Evolutionary conservation across 2,329 filamentous ascomycete species (phyloP).

Genomic region (Ascochyta fabae): DNA sequence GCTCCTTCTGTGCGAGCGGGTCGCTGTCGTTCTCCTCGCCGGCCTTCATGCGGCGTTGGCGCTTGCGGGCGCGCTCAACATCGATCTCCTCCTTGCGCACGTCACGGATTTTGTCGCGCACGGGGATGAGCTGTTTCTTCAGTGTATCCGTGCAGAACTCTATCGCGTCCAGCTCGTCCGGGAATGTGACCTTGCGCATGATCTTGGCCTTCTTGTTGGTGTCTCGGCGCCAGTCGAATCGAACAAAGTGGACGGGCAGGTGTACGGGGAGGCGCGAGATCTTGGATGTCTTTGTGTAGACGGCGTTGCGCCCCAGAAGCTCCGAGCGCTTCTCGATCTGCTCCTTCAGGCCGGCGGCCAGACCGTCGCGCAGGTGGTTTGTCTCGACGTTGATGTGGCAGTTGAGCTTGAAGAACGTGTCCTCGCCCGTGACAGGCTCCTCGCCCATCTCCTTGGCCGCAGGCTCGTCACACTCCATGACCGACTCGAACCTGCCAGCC

Average conservation of each 20-base stretch:
- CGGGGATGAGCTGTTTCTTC: slow-evolving; percentile 79
- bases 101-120: slow-evolving; percentile 96
- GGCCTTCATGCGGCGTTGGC: slow-evolving; percentile 75
- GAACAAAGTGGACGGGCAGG: slow-evolving; percentile 94
- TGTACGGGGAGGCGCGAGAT: slow-evolving; percentile 93
- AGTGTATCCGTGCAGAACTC: slow-evolving; percentile 96
- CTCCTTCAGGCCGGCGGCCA: slow-evolving; percentile 80
- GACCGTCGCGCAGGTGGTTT: slow-evolving; percentile 90
- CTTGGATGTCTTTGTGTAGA: slow-evolving; percentile 89
- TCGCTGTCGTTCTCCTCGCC: slow-evolving; percentile 60
- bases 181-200: slow-evolving; percentile 97
- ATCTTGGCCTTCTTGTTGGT: slow-evolving; percentile 99
- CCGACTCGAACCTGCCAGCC: slow-evolving; percentile 78
- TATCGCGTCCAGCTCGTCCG: slow-evolving; percentile 87
- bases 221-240: slow-evolving; percentile 97
- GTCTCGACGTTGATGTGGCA: slow-evolving; percentile 90
- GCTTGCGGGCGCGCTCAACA: slow-evolving; percentile 87
- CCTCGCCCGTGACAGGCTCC: slow-evolving; percentile 69
- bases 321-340: slow-evolving; percentile 90
- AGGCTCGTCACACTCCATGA: slow-evolving; percentile 83
- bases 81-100: slow-evolving; percentile 95
- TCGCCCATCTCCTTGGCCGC: slow-evolving; percentile 78
- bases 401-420: slow-evolving; percentile 89
- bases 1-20: slow-evolving; percentile 55
- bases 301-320: slow-evolving; percentile 75